A percentile compares a stretch with the other conserved stretches of the same genome.
Conservation (phyloP, 495 filamentous ascomycete species). For the Trichoderma gamsii region DNA sequence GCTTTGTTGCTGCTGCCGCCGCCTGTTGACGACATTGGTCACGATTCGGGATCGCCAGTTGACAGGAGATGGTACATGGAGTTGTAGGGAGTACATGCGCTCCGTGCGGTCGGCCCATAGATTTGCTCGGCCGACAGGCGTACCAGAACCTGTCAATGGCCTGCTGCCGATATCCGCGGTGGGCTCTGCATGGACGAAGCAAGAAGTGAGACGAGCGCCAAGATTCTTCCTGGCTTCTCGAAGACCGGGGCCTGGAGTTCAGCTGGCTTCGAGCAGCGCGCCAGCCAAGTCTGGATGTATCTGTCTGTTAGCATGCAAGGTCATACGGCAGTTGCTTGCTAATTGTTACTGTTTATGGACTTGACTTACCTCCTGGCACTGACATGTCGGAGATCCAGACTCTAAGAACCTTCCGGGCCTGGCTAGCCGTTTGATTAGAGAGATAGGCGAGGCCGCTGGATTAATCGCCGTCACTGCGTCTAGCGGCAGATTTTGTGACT, state of each 20-base stretch:
- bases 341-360: background rate
- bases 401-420: background rate
- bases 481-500: background rate
- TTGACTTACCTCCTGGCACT: background rate
- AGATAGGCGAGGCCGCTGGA: conserved; percentile 5
- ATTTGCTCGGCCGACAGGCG: background rate
- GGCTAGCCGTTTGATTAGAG: background rate
- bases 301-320: background rate
- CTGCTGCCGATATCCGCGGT: background rate
- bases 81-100: background rate
- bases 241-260: background rate
- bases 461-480: background rate
- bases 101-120: background rate
- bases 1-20: background rate
- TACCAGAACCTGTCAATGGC: background rate
- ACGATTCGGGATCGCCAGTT: background rate
- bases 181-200: background rate
- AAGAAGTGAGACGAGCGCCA: background rate
- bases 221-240: conserved; percentile 2
- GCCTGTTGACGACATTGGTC: background rate
- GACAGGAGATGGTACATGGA: background rate
- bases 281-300: background rate
- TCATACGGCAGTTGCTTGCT: background rate
- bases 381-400: background rate
- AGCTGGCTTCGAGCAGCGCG: background rate